phyloP scores from a whole-genome alignment of 805 yeast species.

The Candida anglica region DNA sequence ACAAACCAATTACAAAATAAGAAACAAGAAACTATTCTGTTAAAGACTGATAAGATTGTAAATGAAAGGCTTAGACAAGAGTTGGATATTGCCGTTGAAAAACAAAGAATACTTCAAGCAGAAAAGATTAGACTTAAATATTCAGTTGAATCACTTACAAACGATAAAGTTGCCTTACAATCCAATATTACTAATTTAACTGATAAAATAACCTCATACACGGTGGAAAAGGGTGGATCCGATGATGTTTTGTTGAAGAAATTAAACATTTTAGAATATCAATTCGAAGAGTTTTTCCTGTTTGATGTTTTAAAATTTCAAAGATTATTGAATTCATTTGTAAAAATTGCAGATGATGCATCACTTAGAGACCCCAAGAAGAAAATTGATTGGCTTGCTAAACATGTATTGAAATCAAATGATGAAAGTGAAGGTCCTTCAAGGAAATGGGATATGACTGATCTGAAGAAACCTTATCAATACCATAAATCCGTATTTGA shows the following conservation, averaged over 20 bases:
- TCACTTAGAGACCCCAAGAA: slow-evolving; percentile 58
- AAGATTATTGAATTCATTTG: slow-evolving; percentile 46
- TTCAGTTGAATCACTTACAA: slow-evolving; percentile 32
- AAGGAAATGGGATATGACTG: slow-evolving; percentile 10
- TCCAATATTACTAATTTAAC: slow-evolving; percentile 33
- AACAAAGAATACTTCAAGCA: slow-evolving; percentile 39
- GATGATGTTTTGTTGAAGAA: slow-evolving; percentile 8
- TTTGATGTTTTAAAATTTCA: slow-evolving; percentile 45
- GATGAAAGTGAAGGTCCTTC: background rate
- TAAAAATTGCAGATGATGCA: slow-evolving; percentile 52
- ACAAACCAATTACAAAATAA: slow-evolving; percentile 18
- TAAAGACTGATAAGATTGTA: slow-evolving; percentile 11
- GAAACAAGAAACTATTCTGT: slow-evolving; percentile 11
- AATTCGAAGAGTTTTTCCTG: slow-evolving; percentile 37
- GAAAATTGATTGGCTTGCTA: slow-evolving; percentile 41
- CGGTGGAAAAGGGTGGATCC: slow-evolving; percentile 7
- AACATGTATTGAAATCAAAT: slow-evolving; percentile 11
- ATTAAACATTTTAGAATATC: slow-evolving; percentile 32
- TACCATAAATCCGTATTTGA: slow-evolving; percentile 45
- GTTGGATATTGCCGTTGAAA: slow-evolving; percentile 37
- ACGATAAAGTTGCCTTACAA: slow-evolving; percentile 34
- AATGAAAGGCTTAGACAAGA: slow-evolving; percentile 34
- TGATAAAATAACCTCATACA: slow-evolving; percentile 31
- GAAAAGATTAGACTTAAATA: slow-evolving; percentile 42
- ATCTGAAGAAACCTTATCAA: slow-evolving; percentile 21